A percentile compares a stretch with the other conserved stretches of the same genome.
These are phyloP conservation scores for Mycena citricolor DNA, from an alignment of 1,284 basidiomycete genomes.

Conservation along the genomic window DNA sequence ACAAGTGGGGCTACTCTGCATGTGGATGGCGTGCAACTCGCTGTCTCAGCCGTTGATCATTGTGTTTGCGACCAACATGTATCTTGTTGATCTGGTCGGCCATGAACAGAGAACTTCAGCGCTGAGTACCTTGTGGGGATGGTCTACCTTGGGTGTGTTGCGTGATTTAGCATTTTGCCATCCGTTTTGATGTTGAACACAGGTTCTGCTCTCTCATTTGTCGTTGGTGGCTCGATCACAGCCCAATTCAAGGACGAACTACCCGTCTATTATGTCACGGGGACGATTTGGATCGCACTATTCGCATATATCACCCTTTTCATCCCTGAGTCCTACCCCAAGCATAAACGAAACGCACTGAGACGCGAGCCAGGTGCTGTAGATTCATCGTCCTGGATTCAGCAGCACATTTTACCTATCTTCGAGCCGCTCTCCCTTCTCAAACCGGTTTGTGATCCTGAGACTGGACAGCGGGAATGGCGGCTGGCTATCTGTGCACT, in stretches of 20 bases:
- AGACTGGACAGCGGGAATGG: conserved; percentile 30
- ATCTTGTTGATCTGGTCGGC: conserved; percentile 29
- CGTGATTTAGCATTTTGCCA: background rate
- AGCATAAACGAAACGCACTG: conserved; percentile 29
- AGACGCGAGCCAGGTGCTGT: conserved; percentile 11
- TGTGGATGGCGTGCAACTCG: conserved; percentile 23
- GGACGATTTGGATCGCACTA: conserved; percentile 20
- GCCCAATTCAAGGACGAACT: conserved; percentile 26
- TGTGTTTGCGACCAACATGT: conserved; percentile 29
- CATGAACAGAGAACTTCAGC: conserved; percentile 30
- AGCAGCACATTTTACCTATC: conserved; percentile 7
- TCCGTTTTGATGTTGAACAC: background rate
- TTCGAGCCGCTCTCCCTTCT: conserved; percentile 31
- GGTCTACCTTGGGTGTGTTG: conserved; percentile 27
- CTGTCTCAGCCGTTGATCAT: conserved; percentile 20
- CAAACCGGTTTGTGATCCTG: conserved; percentile 23
- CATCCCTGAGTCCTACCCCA: conserved; percentile 34
- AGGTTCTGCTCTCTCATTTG: conserved; percentile 30
- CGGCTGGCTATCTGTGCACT: conserved; percentile 30
- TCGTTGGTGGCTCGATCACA: conserved; percentile 32
- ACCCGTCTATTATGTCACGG: conserved; percentile 29
- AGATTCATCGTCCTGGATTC: conserved; percentile 1
- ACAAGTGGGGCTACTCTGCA: conserved; percentile 21
- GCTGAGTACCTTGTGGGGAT: conserved; percentile 32
- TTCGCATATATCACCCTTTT: conserved; percentile 27